Evolutionary conservation across 169 alveolate species (phyloP), one percentile per base, ranked within the genome.

Genomic region (Plasmodium relictum): DNA sequence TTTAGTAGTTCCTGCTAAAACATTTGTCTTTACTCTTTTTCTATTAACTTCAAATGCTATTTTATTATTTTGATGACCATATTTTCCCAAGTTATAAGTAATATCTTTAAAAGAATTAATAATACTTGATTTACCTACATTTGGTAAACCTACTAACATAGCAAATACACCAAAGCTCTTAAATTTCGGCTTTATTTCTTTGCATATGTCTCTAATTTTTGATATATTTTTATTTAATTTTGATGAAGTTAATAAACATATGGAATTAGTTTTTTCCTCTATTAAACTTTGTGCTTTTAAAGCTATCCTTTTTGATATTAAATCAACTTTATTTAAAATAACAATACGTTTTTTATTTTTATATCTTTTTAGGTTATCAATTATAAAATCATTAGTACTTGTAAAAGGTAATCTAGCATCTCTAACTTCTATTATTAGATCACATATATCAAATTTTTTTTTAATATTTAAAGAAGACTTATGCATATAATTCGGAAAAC

Each of bases 51-150:
- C 91, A 45, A 37, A 83, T 42, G 91, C 65, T 68, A 83, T 83
- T 52, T 83, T 83, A 59, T 83, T 83, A 22, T 68, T 68, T 56
- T 66, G 66, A 18, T 83, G 45, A 12, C 91, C 91, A 68, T 83
- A 83, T 48, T 83, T 83, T 14, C 73, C 59, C 44, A 83, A 37
- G 26, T 83, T 83, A 61, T 83, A 71, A 22, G 91, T 83, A 22
- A 83, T 42, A 41, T 83, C 83, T 22, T 83, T 83, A 56, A 83
- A 83, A 4, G 91, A 83, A 87, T 99, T 99, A 62, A 99, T 98
- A 61, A 99, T 96, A 52, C 99, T 97, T 18, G 99, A 97, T 91
- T 99, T 99, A 10, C 99, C 99, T 16, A 99, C 99, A 92, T 99
- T 99, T 26, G 99, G 99, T 92, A 96, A 98, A 48, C 99, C 99